Conservation (phyloP, 768 basidiomycete species). For the Tephrocybe rancida region DNA sequence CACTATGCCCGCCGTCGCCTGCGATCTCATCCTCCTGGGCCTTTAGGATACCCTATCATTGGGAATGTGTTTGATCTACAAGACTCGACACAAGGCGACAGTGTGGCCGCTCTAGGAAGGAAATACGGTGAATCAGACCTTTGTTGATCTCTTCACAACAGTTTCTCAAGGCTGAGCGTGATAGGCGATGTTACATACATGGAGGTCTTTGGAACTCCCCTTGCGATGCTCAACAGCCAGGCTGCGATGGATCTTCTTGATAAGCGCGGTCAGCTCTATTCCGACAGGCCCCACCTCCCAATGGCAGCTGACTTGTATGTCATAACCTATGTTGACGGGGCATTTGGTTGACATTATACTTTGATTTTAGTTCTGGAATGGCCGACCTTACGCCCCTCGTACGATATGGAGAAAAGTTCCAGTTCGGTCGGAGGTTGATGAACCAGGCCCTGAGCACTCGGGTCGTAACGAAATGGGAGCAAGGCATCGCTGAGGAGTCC, state of each 20-base stretch:
- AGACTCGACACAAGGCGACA: conserved; percentile 5
- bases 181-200: conserved; percentile 13
- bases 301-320: conserved; percentile 22
- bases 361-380: conserved; percentile 18
- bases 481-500: conserved; percentile 17
- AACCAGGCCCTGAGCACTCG: conserved; percentile 20
- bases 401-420: conserved; percentile 18
- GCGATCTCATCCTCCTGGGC: conserved; percentile 14
- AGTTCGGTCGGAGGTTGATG: conserved; percentile 19
- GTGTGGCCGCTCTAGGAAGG: conserved; percentile 6
- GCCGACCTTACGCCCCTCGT: conserved; percentile 20
- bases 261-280: conserved; percentile 20
- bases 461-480: conserved; percentile 21
- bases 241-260: conserved; percentile 20
- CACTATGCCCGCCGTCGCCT: conserved; percentile 11
- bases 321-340: background rate
- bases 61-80: conserved; percentile 13
- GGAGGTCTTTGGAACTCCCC: conserved; percentile 14
- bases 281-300: conserved; percentile 17
- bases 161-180: background rate
- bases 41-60: conserved; percentile 10
- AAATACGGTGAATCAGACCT: conserved; percentile 3
- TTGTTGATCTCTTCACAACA: background rate
- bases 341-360: background rate
- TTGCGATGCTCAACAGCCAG: conserved; percentile 16